phyloP scores from a whole-genome alignment of 169 alveolate genomes.

The Cryptosporidium xiaoi region DNA sequence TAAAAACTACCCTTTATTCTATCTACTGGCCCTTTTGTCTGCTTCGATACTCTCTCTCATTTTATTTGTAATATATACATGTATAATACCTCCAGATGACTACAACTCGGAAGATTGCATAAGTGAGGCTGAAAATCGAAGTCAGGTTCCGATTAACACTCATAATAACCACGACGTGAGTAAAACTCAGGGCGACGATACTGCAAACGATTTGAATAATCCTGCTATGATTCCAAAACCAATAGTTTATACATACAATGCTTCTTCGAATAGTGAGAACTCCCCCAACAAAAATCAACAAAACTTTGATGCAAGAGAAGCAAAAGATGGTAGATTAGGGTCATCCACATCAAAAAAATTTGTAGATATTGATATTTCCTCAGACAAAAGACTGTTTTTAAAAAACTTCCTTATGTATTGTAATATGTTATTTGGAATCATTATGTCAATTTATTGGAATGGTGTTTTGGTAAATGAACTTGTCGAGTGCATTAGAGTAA shows the following conservation, averaged over 20 bases:
- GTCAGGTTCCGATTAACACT: neutral
- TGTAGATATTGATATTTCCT: conserved; percentile 25
- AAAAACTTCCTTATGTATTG: conserved; percentile 46
- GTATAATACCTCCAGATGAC: neutral
- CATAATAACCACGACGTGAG: neutral
- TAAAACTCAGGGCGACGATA: neutral
- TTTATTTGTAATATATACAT: conserved; percentile 27
- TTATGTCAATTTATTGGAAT: conserved; percentile 69
- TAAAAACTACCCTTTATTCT: conserved; percentile 12
- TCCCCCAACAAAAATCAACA: neutral
- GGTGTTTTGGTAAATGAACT: conserved; percentile 71
- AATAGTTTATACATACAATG: neutral
- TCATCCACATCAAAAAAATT: conserved; percentile 14
- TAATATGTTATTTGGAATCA: conserved; percentile 60
- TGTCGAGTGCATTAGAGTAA: conserved; percentile 54
- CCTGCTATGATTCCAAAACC: too few relatives aligned
- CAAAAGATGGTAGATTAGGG: neutral
- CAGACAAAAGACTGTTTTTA: conserved; percentile 2
- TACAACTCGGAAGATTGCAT: neutral
- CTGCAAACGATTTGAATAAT: too few relatives aligned
- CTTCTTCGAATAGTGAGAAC: neutral
- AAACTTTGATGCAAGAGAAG: neutral
- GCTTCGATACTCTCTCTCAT: conserved; percentile 53
- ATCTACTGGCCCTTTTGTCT: conserved; percentile 18
- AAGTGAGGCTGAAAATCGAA: too few relatives aligned